Conservation (phyloP, 495 filamentous ascomycete genomes). For the Penicillium antarcticum region DNA sequence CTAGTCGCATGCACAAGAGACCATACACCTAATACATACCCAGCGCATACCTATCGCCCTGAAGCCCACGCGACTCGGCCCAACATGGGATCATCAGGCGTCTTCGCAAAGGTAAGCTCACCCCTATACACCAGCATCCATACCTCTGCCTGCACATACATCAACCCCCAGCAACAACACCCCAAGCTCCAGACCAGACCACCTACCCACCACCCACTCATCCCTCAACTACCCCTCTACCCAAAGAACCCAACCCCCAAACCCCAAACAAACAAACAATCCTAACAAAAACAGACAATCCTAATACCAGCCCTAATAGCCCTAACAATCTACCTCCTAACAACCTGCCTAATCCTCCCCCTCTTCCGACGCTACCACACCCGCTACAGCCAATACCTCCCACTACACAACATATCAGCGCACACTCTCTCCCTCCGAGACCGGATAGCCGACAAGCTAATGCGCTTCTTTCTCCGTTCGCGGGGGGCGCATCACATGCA, state of each 20-base stretch:
- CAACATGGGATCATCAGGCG: constrained; percentile 29
- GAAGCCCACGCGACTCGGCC: too few relatives aligned
- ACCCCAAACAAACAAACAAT: neutral
- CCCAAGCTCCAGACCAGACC: too few relatives aligned
- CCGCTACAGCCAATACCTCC: constrained; percentile 70
- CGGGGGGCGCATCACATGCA: constrained; percentile 49
- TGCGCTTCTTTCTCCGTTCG: constrained; percentile 52
- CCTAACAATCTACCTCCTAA: constrained; percentile 66
- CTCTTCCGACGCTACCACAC: constrained; percentile 71
- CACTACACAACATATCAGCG: constrained; percentile 58
- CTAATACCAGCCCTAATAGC: constrained; percentile 76
- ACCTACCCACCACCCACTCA: too few relatives aligned
- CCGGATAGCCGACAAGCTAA: constrained; percentile 54
- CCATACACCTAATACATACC: neutral
- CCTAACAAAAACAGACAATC: constrained; percentile 56
- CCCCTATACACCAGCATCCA: neutral
- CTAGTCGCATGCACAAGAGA: neutral
- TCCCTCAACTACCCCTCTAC: too few relatives aligned
- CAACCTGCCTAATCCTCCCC: constrained; percentile 69
- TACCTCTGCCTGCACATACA: neutral
- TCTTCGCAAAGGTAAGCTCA: constrained; percentile 30
- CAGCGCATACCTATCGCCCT: too few relatives aligned
- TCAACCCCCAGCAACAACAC: too few relatives aligned
- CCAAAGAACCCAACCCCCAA: neutral
- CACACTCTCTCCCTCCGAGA: constrained; percentile 61